phyloP scores from a whole-genome alignment of 192 early-diverging fungal species.

The Coemansia sp. region DNA sequence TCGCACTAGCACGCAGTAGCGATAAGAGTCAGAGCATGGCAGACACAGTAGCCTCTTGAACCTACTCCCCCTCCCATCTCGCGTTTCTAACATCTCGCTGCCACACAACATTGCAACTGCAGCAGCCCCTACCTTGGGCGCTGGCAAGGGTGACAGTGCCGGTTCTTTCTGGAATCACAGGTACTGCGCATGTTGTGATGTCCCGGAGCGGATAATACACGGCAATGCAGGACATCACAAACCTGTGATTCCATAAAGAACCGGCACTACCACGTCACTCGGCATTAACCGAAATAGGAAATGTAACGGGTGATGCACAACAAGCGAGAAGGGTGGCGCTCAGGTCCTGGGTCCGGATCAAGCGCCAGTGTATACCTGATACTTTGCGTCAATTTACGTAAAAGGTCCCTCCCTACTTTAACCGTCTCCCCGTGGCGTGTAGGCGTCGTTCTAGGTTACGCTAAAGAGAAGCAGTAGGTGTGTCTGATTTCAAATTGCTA shows the following conservation, averaged over 20 bases:
- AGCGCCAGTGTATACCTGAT: neutral
- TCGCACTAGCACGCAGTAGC: constrained; percentile 6
- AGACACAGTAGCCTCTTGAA: neutral
- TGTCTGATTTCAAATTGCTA: neutral
- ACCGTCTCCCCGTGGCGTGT: neutral
- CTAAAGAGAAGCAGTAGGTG: neutral
- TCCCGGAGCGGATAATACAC: neutral
- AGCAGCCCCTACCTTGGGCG: neutral
- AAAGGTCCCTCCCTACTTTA: neutral
- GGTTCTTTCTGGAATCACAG: neutral
- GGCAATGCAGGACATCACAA: neutral
- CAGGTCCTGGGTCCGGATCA: neutral
- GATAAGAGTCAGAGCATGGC: constrained; percentile 7
- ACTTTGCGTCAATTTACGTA: neutral
- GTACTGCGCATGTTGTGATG: neutral
- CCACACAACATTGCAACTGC: neutral
- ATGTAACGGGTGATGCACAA: neutral
- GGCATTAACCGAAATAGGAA: neutral
- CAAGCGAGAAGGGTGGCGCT: neutral
- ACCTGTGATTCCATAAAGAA: neutral
- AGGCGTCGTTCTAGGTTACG: neutral
- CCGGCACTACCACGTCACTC: neutral
- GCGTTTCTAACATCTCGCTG: neutral
- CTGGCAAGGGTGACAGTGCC: neutral
- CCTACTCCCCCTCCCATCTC: neutral